Conservation (phyloP, 257 asterid genomes). For the Solanum piurae region DNA sequence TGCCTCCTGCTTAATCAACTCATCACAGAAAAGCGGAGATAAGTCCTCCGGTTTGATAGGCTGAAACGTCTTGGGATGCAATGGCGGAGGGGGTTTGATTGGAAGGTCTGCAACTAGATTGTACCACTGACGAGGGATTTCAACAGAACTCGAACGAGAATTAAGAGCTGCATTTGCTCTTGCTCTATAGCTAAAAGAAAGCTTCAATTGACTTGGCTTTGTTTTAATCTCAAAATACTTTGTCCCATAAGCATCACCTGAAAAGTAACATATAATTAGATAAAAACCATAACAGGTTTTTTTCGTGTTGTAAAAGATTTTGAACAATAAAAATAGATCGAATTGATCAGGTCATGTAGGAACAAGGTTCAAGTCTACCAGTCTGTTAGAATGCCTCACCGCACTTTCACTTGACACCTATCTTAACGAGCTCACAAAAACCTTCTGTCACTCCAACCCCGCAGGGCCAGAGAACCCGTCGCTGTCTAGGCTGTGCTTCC, state of each 20-base stretch:
- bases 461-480: too few relatives aligned
- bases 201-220: slow-evolving; percentile 13
- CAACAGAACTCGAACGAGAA: slow-evolving; percentile 19
- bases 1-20: slow-evolving; percentile 65
- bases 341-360: too few relatives aligned
- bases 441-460: too few relatives aligned
- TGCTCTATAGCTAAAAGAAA: slow-evolving; percentile 17
- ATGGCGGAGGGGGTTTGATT: slow-evolving; percentile 69
- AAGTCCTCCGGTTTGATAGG: slow-evolving; percentile 72
- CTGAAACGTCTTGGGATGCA: slow-evolving; percentile 65
- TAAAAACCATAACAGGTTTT: not conserved
- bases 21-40: slow-evolving; percentile 70
- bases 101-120: slow-evolving; percentile 75
- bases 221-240: slow-evolving; percentile 13
- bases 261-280: not conserved
- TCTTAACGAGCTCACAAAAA: too few relatives aligned
- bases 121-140: slow-evolving; percentile 76
- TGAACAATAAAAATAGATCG: too few relatives aligned
- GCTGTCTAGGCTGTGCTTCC: too few relatives aligned
- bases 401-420: too few relatives aligned
- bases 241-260: slow-evolving; percentile 22
- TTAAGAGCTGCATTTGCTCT: slow-evolving; percentile 10
- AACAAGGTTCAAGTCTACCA: too few relatives aligned
- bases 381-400: too few relatives aligned
- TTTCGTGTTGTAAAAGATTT: too few relatives aligned